phyloP scores from a whole-genome alignment of 306 rosid species.

The Datisca glomerata region DNA sequence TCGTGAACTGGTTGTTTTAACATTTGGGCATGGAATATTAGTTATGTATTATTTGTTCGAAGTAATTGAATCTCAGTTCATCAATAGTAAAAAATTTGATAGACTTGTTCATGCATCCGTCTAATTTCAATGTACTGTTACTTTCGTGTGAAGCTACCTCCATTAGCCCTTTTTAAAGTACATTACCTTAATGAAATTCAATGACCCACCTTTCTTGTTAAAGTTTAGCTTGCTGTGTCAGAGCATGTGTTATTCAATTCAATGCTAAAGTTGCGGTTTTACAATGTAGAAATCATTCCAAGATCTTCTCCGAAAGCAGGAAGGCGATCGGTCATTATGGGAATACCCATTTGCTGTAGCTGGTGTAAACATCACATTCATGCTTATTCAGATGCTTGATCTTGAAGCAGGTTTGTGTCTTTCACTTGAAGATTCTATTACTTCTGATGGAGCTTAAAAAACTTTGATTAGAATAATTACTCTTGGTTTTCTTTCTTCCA shows the following conservation, averaged over 20 bases:
- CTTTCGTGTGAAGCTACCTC: not conserved
- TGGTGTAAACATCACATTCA: constrained; percentile 96
- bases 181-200: not conserved
- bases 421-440: constrained; percentile 1
- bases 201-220: not conserved
- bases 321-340: constrained; percentile 96
- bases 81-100: not conserved
- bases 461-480: too few species aligned
- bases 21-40: not conserved
- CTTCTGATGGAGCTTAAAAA: constrained; percentile 6
- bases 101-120: not conserved
- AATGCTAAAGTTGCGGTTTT: constrained; percentile 7
- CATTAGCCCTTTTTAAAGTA: not conserved
- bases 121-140: not conserved
- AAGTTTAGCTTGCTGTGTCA: not conserved
- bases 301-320: constrained; percentile 92
- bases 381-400: constrained; percentile 98
- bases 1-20: not conserved
- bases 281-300: constrained; percentile 79
- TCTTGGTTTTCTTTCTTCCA: too few species aligned
- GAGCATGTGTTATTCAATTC: constrained; percentile 2
- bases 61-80: too few species aligned
- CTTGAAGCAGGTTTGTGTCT: constrained; percentile 81
- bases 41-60: too few species aligned
- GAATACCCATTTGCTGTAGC: constrained; percentile 99